Evolutionary conservation across 306 rosid genomes (phyloP), one percentile per base, ranked within the genome.

Genomic region (Quillaja saponaria): DNA sequence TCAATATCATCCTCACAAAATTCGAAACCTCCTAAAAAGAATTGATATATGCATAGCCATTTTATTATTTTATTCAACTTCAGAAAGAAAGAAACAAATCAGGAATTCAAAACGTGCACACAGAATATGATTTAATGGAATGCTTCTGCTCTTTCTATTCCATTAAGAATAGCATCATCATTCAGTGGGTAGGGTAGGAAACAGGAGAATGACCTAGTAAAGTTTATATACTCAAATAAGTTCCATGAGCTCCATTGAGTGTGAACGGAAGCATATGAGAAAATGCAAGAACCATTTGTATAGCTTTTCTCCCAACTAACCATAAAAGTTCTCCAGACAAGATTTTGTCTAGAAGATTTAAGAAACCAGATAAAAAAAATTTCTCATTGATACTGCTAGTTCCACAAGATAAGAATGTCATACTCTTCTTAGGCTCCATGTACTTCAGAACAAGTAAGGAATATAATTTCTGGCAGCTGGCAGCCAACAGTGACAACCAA

Each of bases 1-100:
- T 88, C 86, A 53, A 67, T 74, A 61, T 82, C 87, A 31, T 85
- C 83, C 58, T 85, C 85, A 59, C 79, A 80, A 77, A 84, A 82
- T 49, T 70, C 82, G 73, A 70, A 76, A 58, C 67, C 78, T 70
- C 79, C 82, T 82, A 90, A 74, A 61, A 67, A 25, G 59, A 55
- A 6, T 56, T 64, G 12, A 55, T 37, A 25, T 47, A 50, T 34
- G 40, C 20, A 19, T 34, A 15, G 20, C 58, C 62, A 61, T 63
- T 41, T 25, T 6, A 62, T 34, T 41, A 40, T 63, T 41, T 25
- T 6, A 62, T 34, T 41, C 35, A 62, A 55, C 46, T 44, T 59
- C 63, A 52, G 53, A 50, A 25, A 55, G 16, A n/a, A n/a, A 14
- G 31, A 18, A 50, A 10, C 13, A n/a, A 40, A 49, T 5, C 8